Conservation (phyloP, 805 yeast species). For the Pichia ethanolica region DNA sequence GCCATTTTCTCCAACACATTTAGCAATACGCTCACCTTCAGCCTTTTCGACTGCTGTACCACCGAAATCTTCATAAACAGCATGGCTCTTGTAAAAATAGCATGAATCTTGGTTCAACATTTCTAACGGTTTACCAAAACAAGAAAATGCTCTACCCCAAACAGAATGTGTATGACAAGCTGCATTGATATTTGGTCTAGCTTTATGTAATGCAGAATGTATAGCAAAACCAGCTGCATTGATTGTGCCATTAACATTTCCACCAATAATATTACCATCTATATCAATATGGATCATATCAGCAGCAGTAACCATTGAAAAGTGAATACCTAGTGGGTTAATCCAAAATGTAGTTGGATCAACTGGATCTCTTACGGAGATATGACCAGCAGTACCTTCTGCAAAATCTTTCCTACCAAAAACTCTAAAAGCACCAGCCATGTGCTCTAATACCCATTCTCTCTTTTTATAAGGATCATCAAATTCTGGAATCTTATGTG, state of each 20-base stretch:
- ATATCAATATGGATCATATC: conserved; percentile 61
- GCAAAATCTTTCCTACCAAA: conserved; percentile 69
- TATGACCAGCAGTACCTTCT: conserved; percentile 86
- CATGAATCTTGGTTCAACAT: conserved; percentile 80
- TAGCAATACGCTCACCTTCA: conserved; percentile 58
- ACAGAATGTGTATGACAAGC: conserved; percentile 67
- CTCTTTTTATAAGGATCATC: conserved; percentile 42
- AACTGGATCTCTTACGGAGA: conserved; percentile 77
- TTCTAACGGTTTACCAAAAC: conserved; percentile 60
- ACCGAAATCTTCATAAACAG: conserved; percentile 64
- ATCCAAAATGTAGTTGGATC: conserved; percentile 82
- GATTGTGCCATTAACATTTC: conserved; percentile 36
- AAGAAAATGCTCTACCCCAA: conserved; percentile 57
- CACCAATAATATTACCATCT: conserved; percentile 57
- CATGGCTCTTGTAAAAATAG: conserved; percentile 54
- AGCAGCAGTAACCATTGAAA: conserved; percentile 48
- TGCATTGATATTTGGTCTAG: conserved; percentile 63
- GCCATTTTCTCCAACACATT: conserved; percentile 50
- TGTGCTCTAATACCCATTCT: conserved; percentile 55
- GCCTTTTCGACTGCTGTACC: conserved; percentile 67
- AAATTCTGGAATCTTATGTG: conserved; percentile 45
- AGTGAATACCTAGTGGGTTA: conserved; percentile 77
- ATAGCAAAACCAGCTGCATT: conserved; percentile 67
- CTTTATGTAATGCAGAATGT: conserved; percentile 60
- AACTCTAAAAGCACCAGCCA: conserved; percentile 80